phyloP scores from a whole-genome alignment of 805 yeast genomes.

The Starmerella cellae region DNA sequence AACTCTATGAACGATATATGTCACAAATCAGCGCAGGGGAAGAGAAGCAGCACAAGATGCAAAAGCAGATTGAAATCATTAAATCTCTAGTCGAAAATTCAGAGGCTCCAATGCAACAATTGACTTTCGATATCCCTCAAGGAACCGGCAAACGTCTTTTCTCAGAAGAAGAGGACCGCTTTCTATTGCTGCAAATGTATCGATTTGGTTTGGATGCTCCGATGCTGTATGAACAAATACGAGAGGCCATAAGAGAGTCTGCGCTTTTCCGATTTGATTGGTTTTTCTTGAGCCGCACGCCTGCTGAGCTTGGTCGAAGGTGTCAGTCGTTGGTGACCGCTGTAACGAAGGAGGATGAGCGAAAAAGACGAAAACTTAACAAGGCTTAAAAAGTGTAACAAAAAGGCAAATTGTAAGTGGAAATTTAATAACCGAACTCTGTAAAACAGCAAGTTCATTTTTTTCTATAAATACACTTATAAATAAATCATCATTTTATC shows the following conservation, averaged over 20 bases:
- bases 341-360: slow-evolving; percentile 48
- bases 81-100: slow-evolving; percentile 61
- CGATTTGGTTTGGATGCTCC: slow-evolving; percentile 68
- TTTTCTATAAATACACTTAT: too few species aligned
- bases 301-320: slow-evolving; percentile 68
- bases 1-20: slow-evolving; percentile 75
- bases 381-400: background rate
- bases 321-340: slow-evolving; percentile 66
- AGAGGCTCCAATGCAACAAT: slow-evolving; percentile 66
- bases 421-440: too few species aligned
- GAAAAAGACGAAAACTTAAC: slow-evolving; percentile 7
- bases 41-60: slow-evolving; percentile 52
- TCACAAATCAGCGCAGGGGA: slow-evolving; percentile 80
- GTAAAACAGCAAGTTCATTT: too few species aligned
- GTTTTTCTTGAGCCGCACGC: slow-evolving; percentile 67
- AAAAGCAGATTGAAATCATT: slow-evolving; percentile 64
- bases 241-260: slow-evolving; percentile 58
- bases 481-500: too few species aligned
- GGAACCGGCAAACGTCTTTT: slow-evolving; percentile 51
- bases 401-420: background rate
- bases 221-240: slow-evolving; percentile 64
- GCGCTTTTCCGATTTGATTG: slow-evolving; percentile 79
- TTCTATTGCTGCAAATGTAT: slow-evolving; percentile 64
- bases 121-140: slow-evolving; percentile 50
- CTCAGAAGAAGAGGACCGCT: slow-evolving; percentile 84